phyloP scores from a whole-genome alignment of 768 basidiomycete species.

The Scleroderma bovista region DNA sequence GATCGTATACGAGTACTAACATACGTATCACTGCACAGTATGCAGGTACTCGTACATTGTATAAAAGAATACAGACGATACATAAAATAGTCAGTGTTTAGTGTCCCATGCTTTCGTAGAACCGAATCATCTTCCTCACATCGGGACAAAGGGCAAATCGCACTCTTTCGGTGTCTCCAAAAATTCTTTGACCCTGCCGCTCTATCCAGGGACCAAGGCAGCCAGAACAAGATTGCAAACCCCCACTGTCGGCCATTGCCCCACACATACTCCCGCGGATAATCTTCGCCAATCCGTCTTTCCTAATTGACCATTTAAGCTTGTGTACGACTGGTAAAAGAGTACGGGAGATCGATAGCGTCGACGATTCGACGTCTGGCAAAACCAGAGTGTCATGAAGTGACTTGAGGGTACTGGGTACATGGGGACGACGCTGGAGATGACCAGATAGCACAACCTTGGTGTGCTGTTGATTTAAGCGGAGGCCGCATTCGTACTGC shows the following conservation, averaged over 20 bases:
- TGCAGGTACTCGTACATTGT: background rate
- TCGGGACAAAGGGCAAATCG: slow-evolving; percentile 65
- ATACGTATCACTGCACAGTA: too few relatives aligned
- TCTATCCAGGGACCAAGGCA: slow-evolving; percentile 54
- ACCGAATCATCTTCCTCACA: slow-evolving; percentile 50
- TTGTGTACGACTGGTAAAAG: slow-evolving; percentile 59
- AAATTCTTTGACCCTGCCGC: slow-evolving; percentile 40
- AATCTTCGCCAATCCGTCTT: slow-evolving; percentile 54
- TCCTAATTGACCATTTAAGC: slow-evolving; percentile 67
- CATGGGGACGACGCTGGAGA: slow-evolving; percentile 42
- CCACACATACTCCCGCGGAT: slow-evolving; percentile 40
- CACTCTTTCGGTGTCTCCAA: slow-evolving; percentile 60
- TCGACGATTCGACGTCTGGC: slow-evolving; percentile 61
- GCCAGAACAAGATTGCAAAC: slow-evolving; percentile 25
- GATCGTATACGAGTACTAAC: too few relatives aligned
- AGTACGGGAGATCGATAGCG: slow-evolving; percentile 48
- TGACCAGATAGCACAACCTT: slow-evolving; percentile 47
- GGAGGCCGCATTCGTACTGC: slow-evolving; percentile 58
- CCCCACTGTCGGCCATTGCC: slow-evolving; percentile 18
- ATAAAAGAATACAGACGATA: background rate
- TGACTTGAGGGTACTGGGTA: slow-evolving; percentile 34
- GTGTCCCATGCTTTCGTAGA: slow-evolving; percentile 46
- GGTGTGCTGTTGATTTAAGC: slow-evolving; percentile 50
- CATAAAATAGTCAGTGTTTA: background rate
- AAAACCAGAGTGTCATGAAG: slow-evolving; percentile 50